Conservation (phyloP, 805 yeast genomes). For the Nakazawaea pomicola region DNA sequence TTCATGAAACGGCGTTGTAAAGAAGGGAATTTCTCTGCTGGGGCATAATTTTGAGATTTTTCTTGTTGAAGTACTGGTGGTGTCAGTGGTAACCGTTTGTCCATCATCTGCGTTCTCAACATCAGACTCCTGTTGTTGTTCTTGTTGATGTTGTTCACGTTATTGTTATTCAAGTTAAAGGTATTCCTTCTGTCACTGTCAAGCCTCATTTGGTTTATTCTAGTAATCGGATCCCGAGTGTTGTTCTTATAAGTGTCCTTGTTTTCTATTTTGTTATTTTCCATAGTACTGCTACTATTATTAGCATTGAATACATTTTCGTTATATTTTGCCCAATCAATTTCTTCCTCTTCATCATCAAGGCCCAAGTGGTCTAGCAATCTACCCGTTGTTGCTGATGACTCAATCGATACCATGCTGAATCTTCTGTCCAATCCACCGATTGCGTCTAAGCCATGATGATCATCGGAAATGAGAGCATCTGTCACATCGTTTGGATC, state of each 20-base stretch:
- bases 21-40: constrained; percentile 26
- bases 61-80: constrained; percentile 1
- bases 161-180: too few species aligned
- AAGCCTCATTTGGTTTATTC: too few species aligned
- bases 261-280: background rate
- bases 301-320: background rate
- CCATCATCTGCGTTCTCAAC: background rate
- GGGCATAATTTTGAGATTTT: constrained; percentile 15
- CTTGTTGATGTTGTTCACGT: background rate
- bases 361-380: constrained; percentile 27
- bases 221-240: too few species aligned
- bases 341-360: constrained; percentile 23
- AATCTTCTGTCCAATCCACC: constrained; percentile 13
- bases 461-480: background rate
- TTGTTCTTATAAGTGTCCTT: constrained; percentile 14
- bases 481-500: background rate
- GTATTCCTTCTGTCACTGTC: too few species aligned
- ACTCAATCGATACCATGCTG: constrained; percentile 22
- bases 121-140: background rate
- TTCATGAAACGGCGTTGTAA: constrained; percentile 22
- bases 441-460: constrained; percentile 1
- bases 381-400: constrained; percentile 25
- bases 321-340: constrained; percentile 8
- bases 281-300: background rate
- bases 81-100: constrained; percentile 1